Percentiles rank a stretch among this genome's conserved stretches.
Conservation (phyloP, 257 asterid genomes). For the Nemophila menziesii region DNA sequence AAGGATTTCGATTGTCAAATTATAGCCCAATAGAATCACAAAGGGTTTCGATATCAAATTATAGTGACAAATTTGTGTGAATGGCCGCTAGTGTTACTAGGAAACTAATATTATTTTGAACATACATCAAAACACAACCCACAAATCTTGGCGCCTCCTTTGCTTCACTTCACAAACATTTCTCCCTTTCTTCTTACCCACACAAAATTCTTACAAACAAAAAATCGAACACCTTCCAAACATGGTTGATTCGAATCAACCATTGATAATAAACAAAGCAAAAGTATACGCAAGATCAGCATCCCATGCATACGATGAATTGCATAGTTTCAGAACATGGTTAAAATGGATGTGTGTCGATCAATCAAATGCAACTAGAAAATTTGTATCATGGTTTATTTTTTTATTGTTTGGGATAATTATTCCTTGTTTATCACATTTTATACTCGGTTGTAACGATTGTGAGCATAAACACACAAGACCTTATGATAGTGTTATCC, state of each 20-base stretch:
- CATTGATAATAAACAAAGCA: conserved; percentile 13
- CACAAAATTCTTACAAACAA: neutral
- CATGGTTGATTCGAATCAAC: conserved; percentile 36
- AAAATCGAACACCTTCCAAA: neutral
- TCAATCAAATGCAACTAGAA: conserved; percentile 48
- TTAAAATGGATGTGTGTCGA: conserved; percentile 87
- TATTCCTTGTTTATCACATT: conserved; percentile 75
- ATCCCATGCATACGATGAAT: conserved; percentile 70
- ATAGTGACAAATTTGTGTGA: too few species aligned
- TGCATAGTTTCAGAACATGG: conserved; percentile 66
- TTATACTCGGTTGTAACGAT: conserved; percentile 44
- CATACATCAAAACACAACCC: conserved; percentile 2
- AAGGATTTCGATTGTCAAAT: too few species aligned
- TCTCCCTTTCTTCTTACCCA: neutral
- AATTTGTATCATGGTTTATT: conserved; percentile 64
- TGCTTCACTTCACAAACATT: neutral
- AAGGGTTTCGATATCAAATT: too few species aligned
- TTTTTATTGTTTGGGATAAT: conserved; percentile 37
- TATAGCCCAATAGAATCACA: too few species aligned
- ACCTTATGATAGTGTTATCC: conserved; percentile 71
- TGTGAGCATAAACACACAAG: conserved; percentile 66
- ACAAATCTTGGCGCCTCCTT: conserved; percentile 5
- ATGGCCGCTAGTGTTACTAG: too few species aligned
- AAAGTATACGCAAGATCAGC: conserved; percentile 26
- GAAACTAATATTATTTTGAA: too few species aligned